Evolutionary conservation across 352 stramenopile genomes (phyloP).

Genomic region (Globisporangium parvum): DNA sequence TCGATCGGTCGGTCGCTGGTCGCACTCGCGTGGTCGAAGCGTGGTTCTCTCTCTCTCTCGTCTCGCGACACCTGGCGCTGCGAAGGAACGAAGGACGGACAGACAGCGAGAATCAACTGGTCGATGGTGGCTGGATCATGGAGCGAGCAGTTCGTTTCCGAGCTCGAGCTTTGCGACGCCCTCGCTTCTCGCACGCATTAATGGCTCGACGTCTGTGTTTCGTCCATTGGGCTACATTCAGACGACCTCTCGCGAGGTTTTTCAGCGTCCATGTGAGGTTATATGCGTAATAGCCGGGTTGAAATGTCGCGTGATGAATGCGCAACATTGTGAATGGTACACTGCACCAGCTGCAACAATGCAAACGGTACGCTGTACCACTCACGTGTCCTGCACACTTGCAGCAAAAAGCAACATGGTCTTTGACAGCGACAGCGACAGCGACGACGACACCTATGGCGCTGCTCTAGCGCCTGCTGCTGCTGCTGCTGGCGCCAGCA

Average conservation of each 20-base stretch:
- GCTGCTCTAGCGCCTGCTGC: neutral
- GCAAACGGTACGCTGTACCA: neutral
- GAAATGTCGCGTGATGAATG: neutral
- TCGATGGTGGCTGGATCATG: too few species aligned
- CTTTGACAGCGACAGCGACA: conserved; percentile 8
- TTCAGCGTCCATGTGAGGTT: too few species aligned
- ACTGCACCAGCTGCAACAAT: neutral
- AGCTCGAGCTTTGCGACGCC: too few species aligned
- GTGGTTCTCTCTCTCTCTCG: too few species aligned
- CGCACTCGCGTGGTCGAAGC: neutral
- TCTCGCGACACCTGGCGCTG: too few species aligned
- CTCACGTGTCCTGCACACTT: neutral
- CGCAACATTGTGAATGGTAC: neutral
- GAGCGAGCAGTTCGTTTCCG: too few species aligned
- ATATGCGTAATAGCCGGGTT: too few species aligned
- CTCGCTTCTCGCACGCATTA: too few species aligned
- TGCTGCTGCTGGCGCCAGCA: neutral
- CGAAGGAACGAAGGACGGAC: neutral
- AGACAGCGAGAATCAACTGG: neutral
- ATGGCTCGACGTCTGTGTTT: too few species aligned
- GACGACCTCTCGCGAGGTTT: too few species aligned
- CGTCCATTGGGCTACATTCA: too few species aligned
- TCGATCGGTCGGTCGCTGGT: neutral
- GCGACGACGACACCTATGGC: neutral
- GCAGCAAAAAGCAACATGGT: neutral